Evolutionary conservation across 768 basidiomycete species (phyloP), one percentile per base, ranked within the genome.

Genomic region (Sutorius australiensis): DNA sequence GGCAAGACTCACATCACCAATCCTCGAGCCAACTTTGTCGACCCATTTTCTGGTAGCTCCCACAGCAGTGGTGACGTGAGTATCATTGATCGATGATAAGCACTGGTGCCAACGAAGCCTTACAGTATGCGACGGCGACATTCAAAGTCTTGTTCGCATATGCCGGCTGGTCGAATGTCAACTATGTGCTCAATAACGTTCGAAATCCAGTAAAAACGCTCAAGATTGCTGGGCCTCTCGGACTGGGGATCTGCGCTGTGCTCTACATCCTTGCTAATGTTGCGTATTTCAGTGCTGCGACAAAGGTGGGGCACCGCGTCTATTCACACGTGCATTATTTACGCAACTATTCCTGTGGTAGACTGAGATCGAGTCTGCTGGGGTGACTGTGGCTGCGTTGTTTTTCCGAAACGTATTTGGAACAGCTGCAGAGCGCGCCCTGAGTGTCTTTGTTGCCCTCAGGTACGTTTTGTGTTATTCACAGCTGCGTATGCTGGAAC

Each of bases 381-480:
- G 37, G 8, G 9, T 0, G 10, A 10, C 19, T 11, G 34, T 82
- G 1, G 73, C 81, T 59, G 81, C 80, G 7, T 61, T 84, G 24
- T 84, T 83, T 63, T 84, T 85, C 64, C 61, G 68, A 49, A 80
- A 81, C 11, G 81, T 84, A 8, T 84, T 84, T 49, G 82, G 82
- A 5, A 57, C 60, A 0, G 51, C 70, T 5, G 82, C 82, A 1
- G 73, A 81, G 62, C 36, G 36, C 17, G 36, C 36, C 4, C n/a
- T 83, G 16, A 75, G 77, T 3, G 77, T 76, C 1, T 79, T 83
- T 46, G 74, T 83, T 33, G 81, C 81, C 3, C 65, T 83, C 31
- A 82, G 81, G 81, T 80, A 38, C 0, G 48, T n/a, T 17, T 6
- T 1, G 7, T 11, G 1, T 50, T 19, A 16, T 5, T 32, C 39